Evolutionary conservation across 805 yeast species (phyloP), one percentile per base, ranked within the genome.

Genomic region (Huiozyma naganishii): DNA sequence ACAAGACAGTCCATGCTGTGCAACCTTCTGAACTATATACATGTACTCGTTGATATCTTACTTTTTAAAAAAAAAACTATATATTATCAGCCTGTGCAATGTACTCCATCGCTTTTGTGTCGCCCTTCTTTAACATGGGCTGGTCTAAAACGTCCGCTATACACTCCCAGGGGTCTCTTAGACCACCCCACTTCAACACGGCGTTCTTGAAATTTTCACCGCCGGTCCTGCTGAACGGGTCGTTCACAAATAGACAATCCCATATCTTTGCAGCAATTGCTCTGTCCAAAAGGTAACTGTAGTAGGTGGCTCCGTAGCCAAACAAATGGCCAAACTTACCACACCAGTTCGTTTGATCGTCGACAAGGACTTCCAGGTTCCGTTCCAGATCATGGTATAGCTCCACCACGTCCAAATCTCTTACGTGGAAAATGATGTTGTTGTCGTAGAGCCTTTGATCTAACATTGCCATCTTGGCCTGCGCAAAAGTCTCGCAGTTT

Each of bases 271-370:
- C 77, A 0, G 97, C 97, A 49, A 92, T 84, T 6, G 95, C 96
- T 35, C 97, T 67, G 64, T 92, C 98, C 44, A 92, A 73, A 41
- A 92, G 63, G 59, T 92, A 92, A 29, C 95, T 83, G 65, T 92
- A 92, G 58, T 92, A 92, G 0, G 89, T 84, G 0, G 97, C 85
- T 1, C 97, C 97, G 57, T 92, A 92, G 0, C 95, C 87, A 52
- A 83, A 84, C 36, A 92, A 66, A 58, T 92, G 98, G 1, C 96
- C 95, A 64, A 92, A 89, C 57, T 81, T 86, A 1, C 95, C 97
- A 45, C 86, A 94, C 95, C 97, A 89, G 27, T 80, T 80, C 1
- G 95, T 80, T 49, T 74, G 67, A 13, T 70, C 64, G 51, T 85
- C 90, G 2, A 82, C 76, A 54, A 84, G 79, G 2, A 87, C 76